Base-by-base conservation (phyloP, 1,139 yeast genomes). In the Yamadazyma friedrichii region DNA sequence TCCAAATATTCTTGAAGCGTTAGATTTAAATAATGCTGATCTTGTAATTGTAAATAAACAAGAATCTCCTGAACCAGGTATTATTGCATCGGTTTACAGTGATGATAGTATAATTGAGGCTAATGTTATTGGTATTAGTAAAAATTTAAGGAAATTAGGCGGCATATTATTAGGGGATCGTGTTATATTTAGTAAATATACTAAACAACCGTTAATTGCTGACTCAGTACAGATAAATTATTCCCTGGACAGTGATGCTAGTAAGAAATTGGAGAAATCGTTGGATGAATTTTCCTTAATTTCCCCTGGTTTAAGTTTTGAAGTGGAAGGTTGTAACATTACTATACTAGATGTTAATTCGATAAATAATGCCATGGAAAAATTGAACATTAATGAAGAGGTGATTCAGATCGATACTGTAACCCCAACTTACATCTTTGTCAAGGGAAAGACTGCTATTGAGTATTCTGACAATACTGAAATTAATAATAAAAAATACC, bases 121-220 rank as follows among this genome's bases (percentile, higher is more conserved):
- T n/a, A 79, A 82, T 49, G 80, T 84, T 4, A 59, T 85, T 2
- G 69, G 73, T 35, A 50, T 88, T 1, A 74, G 88, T 2, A 48
- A 62, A 1, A 51, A 67, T 4, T 58, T 80, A 34, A 64, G 94
- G 44, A 58, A 65, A 2, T 64, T 82, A 15, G 75, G 78, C 1
- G 86, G 84, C 9, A 54, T 85, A 4, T 58, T 85, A 6, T 65
- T 85, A 9, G 97, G 97, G 24, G 96, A 88, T 52, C 64, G 96
- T 43, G 64, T 87, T 1, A 65, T 65, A 16, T 51, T 89, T 0
- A 55, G 56, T 8, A 81, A 73, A 50, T 63, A 67, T 26, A 20
- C 8, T 20, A 51, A 57, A 2, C 84, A 80, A 42, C 88, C 88
- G 3, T 59, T 61, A 1, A 72, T 74, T 50, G 82, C 84, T 3